These are phyloP conservation scores for Clarireedia hainanense DNA, from an alignment of 2,329 filamentous ascomycete species.

Conservation along the genomic window DNA sequence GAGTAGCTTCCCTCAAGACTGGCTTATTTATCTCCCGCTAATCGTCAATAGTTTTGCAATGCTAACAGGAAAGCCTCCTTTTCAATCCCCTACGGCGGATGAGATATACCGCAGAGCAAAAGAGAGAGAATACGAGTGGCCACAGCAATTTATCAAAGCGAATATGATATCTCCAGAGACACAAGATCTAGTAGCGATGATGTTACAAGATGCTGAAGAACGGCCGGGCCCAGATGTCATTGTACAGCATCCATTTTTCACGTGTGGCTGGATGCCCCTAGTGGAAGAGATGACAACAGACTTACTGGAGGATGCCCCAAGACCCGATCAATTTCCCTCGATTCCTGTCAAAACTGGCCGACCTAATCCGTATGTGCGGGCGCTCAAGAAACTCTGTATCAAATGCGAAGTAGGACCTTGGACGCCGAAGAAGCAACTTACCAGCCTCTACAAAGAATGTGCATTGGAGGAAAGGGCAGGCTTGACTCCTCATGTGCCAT, in stretches of 20 bases:
- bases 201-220: slow-evolving; percentile 68
- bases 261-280: slow-evolving; percentile 63
- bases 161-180: slow-evolving; percentile 68
- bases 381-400: slow-evolving; percentile 49
- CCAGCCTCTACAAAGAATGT: slow-evolving; percentile 52
- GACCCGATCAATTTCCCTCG: slow-evolving; percentile 47
- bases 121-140: slow-evolving; percentile 74
- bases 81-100: slow-evolving; percentile 84
- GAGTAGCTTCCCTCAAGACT: slow-evolving; percentile 29
- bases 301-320: slow-evolving; percentile 49
- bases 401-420: slow-evolving; percentile 53
- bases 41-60: slow-evolving; percentile 67
- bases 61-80: slow-evolving; percentile 91
- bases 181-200: slow-evolving; percentile 67
- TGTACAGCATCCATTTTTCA: slow-evolving; percentile 74
- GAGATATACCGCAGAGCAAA: slow-evolving; percentile 70
- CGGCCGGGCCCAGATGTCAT: slow-evolving; percentile 71
- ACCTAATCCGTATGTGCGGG: slow-evolving; percentile 34
- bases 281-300: slow-evolving; percentile 50
- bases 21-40: slow-evolving; percentile 19
- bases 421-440: slow-evolving; percentile 40
- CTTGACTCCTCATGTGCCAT: slow-evolving; percentile 54
- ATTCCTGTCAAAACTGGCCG: slow-evolving; percentile 37
- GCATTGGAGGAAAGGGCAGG: slow-evolving; percentile 61
- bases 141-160: slow-evolving; percentile 53